phyloP scores from a whole-genome alignment of 1,284 basidiomycete genomes.

The Microbotryomycetes sp. region DNA sequence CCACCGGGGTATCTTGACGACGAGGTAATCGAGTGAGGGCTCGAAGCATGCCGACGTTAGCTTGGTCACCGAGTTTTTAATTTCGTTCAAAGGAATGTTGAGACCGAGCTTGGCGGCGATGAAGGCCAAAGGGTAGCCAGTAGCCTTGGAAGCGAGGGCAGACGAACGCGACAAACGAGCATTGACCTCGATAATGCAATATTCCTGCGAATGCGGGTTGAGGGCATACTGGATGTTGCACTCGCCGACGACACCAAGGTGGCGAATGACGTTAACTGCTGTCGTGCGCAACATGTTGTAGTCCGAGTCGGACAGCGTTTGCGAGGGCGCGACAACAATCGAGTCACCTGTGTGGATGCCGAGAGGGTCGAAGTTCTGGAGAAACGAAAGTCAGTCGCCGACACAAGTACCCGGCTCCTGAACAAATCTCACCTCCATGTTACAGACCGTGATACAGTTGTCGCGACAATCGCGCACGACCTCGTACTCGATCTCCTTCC shows the following conservation, averaged over 20 bases:
- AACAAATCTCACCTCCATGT: constrained; percentile 79
- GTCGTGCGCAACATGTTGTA: constrained; percentile 99
- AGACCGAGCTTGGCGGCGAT: constrained; percentile 97
- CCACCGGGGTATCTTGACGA: constrained; percentile 98
- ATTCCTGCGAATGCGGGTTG: constrained; percentile 89
- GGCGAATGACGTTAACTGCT: constrained; percentile 94
- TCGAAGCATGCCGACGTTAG: constrained; percentile 97
- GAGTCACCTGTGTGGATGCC: constrained; percentile 99
- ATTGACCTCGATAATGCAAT: constrained; percentile 99
- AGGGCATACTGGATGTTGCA: constrained; percentile 99
- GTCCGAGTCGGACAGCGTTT: constrained; percentile 91
- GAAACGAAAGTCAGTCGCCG: constrained; percentile 5
- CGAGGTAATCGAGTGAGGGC: constrained; percentile 92
- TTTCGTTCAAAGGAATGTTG: constrained; percentile 93
- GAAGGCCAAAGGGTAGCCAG: constrained; percentile 95
- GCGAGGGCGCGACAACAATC: constrained; percentile 96
- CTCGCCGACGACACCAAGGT: constrained; percentile 94
- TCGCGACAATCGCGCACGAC: constrained; percentile 96
- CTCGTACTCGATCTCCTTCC: constrained; percentile 99
- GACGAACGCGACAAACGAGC: constrained; percentile 98
- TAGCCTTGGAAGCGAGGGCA: constrained; percentile 95
- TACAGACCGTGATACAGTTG: constrained; percentile 98
- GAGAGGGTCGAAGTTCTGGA: constrained; percentile 92
- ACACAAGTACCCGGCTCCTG: not conserved
- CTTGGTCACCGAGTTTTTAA: constrained; percentile 94